Conservation (phyloP, 768 basidiomycete species). For the Austroboletus festivus region DNA sequence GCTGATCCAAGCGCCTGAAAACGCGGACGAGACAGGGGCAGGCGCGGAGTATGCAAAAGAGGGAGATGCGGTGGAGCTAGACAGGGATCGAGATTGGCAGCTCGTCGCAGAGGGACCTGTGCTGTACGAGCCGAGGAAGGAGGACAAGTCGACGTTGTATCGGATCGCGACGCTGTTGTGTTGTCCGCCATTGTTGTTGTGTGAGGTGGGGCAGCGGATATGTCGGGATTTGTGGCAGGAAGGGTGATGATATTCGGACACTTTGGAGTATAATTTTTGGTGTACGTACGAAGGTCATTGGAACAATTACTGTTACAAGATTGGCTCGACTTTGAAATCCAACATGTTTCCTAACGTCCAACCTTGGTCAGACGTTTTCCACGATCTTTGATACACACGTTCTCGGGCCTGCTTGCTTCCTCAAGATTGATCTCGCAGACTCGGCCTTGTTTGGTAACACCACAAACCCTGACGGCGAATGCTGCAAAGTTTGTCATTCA, state of each 20-base stretch:
- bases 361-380: too few relatives aligned
- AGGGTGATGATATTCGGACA: slow-evolving; percentile 5
- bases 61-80: not conserved
- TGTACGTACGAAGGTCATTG: too few relatives aligned
- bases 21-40: not conserved
- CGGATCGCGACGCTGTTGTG: slow-evolving; percentile 13
- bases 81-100: not conserved
- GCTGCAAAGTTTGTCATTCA: too few relatives aligned
- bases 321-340: too few relatives aligned
- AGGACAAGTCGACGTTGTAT: not conserved
- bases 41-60: not conserved
- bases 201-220: slow-evolving; percentile 6
- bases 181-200: slow-evolving; percentile 12
- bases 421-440: too few relatives aligned
- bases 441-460: too few relatives aligned
- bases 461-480: too few relatives aligned
- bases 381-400: too few relatives aligned
- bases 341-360: too few relatives aligned
- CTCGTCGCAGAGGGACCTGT: not conserved
- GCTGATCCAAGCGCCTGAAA: not conserved
- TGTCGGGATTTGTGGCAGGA: slow-evolving; percentile 15
- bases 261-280: too few relatives aligned
- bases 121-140: slow-evolving; percentile 14
- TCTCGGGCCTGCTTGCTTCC: too few relatives aligned
- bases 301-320: too few relatives aligned